Base-by-base conservation (phyloP, 352 stramenopile genomes). In the Poterioochromonas sp. region DNA sequence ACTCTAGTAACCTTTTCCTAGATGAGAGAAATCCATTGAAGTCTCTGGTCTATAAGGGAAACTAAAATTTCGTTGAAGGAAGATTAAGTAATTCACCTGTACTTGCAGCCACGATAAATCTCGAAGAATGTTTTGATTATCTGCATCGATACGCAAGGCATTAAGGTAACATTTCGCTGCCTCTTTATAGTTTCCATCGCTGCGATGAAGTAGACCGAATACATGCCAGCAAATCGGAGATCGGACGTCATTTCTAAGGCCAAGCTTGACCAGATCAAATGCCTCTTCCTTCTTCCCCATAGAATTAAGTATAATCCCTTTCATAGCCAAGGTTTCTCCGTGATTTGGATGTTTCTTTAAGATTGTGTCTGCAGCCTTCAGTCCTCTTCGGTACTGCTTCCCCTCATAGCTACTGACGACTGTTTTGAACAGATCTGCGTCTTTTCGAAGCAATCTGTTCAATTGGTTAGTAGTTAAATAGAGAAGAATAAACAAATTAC, bases 221-320 rank as follows among this genome's bases (percentile, higher is more conserved):
- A 99, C 94, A 85, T 99, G 94, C 95, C 95, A 99, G 87, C 94
- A 98, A 29, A 98, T 92, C 87, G 98, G 93, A 76, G 87, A 95
- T 83, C 91, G 93, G 32, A 93, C 70, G 32, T 76, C 47, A 39
- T 79, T 82, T 80, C 90, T 90, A 26, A 98, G 86, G 11, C 93
- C 94, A 68, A 86, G 88, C 84, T 96, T 96, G 34, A 97, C 93
- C 64, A 96, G 91, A 69, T 97, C 94, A 83, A 97, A 95, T 11
- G 94, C 94, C 70, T 98, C 94, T 44, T 92, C 93, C 81, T 96
- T 96, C 79, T 90, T 92, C 12, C 88, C 88, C 86, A 97, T 91
- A 80, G 86, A 95, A 85, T 97, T 97, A 41, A 98, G 83, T 63
- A 93, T 95, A 22, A 99, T 83, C 3, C 93, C 94, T 84, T 98